phyloP scores from a whole-genome alignment of 2,329 filamentous ascomycete genomes.

The Fusarium odoratissimum region DNA sequence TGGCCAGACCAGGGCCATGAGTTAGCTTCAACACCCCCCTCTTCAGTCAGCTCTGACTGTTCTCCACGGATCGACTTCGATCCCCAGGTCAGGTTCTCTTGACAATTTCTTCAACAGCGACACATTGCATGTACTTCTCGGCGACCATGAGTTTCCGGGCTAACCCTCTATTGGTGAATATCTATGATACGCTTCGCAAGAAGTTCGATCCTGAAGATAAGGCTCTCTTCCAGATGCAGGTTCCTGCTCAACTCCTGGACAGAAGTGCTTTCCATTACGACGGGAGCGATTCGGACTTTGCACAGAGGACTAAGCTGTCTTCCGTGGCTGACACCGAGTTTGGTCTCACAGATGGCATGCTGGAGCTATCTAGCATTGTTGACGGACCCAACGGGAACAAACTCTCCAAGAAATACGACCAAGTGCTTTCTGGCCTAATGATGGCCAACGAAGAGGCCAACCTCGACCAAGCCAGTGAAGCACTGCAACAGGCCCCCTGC shows the following conservation, averaged over 20 bases:
- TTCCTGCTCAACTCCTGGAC: not conserved
- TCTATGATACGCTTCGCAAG: accelerated
- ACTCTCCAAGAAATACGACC: not conserved
- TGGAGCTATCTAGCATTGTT: accelerated
- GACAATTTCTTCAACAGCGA: not conserved
- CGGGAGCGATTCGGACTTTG: not conserved
- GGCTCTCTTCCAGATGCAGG: not conserved
- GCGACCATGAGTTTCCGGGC: not conserved
- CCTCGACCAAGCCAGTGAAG: not conserved
- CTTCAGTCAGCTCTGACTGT: not conserved
- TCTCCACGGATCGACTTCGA: not conserved
- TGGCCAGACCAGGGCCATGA: not conserved
- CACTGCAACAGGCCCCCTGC: not conserved
- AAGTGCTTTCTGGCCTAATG: not conserved
- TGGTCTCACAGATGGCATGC: not conserved
- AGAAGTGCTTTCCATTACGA: not conserved
- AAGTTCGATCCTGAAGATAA: accelerated
- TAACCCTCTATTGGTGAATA: not conserved
- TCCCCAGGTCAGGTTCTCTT: not conserved
- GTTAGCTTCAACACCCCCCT: not conserved
- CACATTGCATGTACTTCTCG: not conserved
- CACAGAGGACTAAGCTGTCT: not conserved
- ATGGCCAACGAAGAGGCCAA: not conserved
- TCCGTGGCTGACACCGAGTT: not conserved
- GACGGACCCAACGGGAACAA: not conserved